A percentile compares a stretch with the other conserved stretches of the same genome.
These are phyloP conservation scores for Pleurotus eryngii DNA, from an alignment of 768 basidiomycete genomes.

Conservation along the genomic window DNA sequence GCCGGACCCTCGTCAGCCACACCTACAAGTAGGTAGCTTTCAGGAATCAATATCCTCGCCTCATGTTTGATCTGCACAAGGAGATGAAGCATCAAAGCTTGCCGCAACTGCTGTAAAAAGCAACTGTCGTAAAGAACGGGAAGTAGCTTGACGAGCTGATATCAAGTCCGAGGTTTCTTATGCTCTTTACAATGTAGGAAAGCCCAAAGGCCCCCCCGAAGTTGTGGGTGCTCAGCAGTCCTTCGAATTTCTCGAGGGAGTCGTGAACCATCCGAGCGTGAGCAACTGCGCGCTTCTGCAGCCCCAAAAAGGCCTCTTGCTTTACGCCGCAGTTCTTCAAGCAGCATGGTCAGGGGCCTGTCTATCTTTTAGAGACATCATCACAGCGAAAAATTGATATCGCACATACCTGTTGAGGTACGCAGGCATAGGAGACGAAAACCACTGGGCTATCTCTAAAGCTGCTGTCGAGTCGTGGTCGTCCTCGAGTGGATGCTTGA, in stretches of 20 bases:
- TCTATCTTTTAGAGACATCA: background rate
- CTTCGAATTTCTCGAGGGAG: slow-evolving; percentile 44
- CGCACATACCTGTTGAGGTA: slow-evolving; percentile 67
- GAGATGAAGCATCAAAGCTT: slow-evolving; percentile 60
- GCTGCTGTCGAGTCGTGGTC: slow-evolving; percentile 44
- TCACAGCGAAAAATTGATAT: background rate
- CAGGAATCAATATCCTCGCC: slow-evolving; percentile 69
- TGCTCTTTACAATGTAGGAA: slow-evolving; percentile 43
- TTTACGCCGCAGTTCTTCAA: slow-evolving; percentile 76
- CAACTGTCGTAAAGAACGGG: slow-evolving; percentile 43
- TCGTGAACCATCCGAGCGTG: slow-evolving; percentile 59
- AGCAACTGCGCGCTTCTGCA: slow-evolving; percentile 60
- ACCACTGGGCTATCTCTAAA: slow-evolving; percentile 71
- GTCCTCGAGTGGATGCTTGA: slow-evolving; percentile 76
- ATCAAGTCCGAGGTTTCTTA: slow-evolving; percentile 47
- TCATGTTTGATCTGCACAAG: slow-evolving; percentile 72
- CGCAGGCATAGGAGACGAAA: slow-evolving; percentile 54
- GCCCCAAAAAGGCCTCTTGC: slow-evolving; percentile 50
- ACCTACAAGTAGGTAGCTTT: slow-evolving; percentile 71
- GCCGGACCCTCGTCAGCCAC: slow-evolving; percentile 81
- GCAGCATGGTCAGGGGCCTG: slow-evolving; percentile 72
- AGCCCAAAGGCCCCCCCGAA: slow-evolving; percentile 48
- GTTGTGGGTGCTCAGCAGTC: slow-evolving; percentile 45
- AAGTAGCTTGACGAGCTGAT: slow-evolving; percentile 26
- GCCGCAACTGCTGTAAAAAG: slow-evolving; percentile 57